Conservation (phyloP, 177 flowering plant genomes). For the Vitis hybrid region DNA sequence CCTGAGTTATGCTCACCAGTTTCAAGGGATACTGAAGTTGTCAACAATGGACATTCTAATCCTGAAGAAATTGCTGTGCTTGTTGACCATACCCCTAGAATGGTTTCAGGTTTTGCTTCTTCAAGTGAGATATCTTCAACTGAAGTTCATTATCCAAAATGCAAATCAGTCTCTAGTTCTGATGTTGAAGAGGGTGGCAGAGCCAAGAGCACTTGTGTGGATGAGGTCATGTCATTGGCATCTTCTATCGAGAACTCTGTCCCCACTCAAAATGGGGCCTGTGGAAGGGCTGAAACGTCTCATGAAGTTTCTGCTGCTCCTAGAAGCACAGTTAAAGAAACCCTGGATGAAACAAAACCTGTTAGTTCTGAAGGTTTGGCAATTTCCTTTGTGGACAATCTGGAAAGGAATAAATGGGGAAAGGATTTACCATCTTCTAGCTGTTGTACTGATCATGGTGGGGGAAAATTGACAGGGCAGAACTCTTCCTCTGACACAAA, state of each 20-base stretch:
- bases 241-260: constrained; percentile 6
- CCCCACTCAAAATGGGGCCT: constrained; percentile 9
- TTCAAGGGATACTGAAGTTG: constrained; percentile 4
- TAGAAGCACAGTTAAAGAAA: neutral
- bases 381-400: constrained; percentile 9
- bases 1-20: constrained; percentile 4
- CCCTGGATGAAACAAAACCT: constrained; percentile 6
- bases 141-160: constrained; percentile 9
- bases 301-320: neutral
- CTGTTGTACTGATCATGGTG: neutral
- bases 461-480: neutral
- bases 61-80: constrained; percentile 13
- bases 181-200: constrained; percentile 16
- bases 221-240: neutral
- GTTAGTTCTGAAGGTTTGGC: constrained; percentile 6
- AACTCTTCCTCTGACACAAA: constrained; percentile 9
- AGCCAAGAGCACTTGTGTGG: neutral
- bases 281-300: constrained; percentile 13
- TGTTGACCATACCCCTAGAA: constrained; percentile 5
- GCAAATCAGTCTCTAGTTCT: constrained; percentile 10
- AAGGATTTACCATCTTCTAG: constrained; percentile 5
- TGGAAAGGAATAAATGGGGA: neutral
- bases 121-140: neutral
- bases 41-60: constrained; percentile 7
- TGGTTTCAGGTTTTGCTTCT: constrained; percentile 3